These are phyloP conservation scores for Davidsoniella australis DNA, from an alignment of 2,329 filamentous ascomycete species.

Conservation along the genomic window DNA sequence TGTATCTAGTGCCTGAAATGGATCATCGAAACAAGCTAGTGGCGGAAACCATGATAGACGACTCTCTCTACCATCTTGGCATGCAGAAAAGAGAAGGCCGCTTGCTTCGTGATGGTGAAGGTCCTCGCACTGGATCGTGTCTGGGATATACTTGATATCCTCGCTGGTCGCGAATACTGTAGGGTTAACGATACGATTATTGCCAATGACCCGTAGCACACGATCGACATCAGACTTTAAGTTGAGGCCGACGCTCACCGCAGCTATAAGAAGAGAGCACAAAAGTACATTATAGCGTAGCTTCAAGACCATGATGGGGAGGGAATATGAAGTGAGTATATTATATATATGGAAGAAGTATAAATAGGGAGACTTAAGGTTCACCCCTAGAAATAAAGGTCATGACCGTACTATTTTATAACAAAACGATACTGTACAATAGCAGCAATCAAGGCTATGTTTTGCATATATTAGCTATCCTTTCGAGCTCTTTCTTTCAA, in stretches of 20 bases:
- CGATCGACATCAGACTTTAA: constrained; percentile 8
- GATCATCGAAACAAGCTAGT: constrained; percentile 24
- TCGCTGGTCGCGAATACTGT: constrained; percentile 14
- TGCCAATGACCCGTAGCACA: constrained; percentile 15
- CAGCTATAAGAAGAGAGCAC: not conserved
- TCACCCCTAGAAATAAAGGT: too few relatives aligned
- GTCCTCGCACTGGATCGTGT: constrained; percentile 42
- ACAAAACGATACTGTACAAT: too few relatives aligned
- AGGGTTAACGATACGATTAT: constrained; percentile 16
- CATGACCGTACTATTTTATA: too few relatives aligned
- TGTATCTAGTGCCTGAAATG: constrained; percentile 20
- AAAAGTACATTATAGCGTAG: not conserved
- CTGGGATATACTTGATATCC: constrained; percentile 26
- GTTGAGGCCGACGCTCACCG: not conserved
- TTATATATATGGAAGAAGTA: too few relatives aligned
- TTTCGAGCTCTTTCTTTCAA: too few relatives aligned
- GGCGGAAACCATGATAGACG: constrained; percentile 37
- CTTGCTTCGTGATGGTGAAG: constrained; percentile 35
- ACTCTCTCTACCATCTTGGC: constrained; percentile 26
- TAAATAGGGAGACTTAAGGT: too few relatives aligned
- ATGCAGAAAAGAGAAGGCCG: constrained; percentile 37
- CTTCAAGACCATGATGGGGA: not conserved
- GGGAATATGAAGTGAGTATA: too few relatives aligned
- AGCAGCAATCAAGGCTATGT: too few relatives aligned
- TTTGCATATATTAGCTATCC: too few relatives aligned